Evolutionary conservation across 306 rosid species (phyloP).

Genomic region (Quercus rubra): DNA sequence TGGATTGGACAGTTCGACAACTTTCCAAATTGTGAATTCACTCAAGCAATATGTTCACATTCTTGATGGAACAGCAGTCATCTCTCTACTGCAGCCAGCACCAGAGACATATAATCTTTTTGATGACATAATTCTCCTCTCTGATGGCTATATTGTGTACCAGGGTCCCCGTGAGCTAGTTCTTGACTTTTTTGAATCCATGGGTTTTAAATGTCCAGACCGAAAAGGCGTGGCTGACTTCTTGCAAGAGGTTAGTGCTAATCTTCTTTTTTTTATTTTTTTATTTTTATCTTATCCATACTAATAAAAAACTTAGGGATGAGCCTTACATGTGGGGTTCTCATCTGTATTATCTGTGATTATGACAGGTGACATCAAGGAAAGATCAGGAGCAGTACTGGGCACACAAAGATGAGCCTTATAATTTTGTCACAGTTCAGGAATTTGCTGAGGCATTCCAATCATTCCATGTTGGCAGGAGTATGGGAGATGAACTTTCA

Average conservation of each 20-base stretch:
- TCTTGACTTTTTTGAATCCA: slow-evolving; percentile 38
- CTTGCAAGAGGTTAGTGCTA: slow-evolving; percentile 43
- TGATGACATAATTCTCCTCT: slow-evolving; percentile 48
- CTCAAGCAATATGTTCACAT: slow-evolving; percentile 43
- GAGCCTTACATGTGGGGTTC: background rate
- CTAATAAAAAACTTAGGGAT: background rate
- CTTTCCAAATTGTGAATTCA: slow-evolving; percentile 48
- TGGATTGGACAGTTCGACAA: slow-evolving; percentile 58
- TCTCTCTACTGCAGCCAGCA: slow-evolving; percentile 56
- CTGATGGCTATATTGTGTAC: slow-evolving; percentile 53
- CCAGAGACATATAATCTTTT: slow-evolving; percentile 58
- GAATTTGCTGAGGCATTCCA: slow-evolving; percentile 40
- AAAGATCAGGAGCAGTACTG: slow-evolving; percentile 52
- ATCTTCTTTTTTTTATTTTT: background rate
- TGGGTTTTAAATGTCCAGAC: slow-evolving; percentile 53
- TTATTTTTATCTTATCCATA: background rate
- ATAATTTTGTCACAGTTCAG: slow-evolving; percentile 21
- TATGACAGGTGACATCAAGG: slow-evolving; percentile 31
- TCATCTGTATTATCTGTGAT: background rate
- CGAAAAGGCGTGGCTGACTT: slow-evolving; percentile 61
- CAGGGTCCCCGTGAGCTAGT: slow-evolving; percentile 55
- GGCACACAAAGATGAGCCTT: slow-evolving; percentile 28
- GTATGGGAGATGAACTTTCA: slow-evolving; percentile 37
- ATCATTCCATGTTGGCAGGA: slow-evolving; percentile 32
- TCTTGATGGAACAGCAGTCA: slow-evolving; percentile 45